Evolutionary conservation across 2,329 filamentous ascomycete species (phyloP).

Genomic region (Exutisphaerella laricina): DNA sequence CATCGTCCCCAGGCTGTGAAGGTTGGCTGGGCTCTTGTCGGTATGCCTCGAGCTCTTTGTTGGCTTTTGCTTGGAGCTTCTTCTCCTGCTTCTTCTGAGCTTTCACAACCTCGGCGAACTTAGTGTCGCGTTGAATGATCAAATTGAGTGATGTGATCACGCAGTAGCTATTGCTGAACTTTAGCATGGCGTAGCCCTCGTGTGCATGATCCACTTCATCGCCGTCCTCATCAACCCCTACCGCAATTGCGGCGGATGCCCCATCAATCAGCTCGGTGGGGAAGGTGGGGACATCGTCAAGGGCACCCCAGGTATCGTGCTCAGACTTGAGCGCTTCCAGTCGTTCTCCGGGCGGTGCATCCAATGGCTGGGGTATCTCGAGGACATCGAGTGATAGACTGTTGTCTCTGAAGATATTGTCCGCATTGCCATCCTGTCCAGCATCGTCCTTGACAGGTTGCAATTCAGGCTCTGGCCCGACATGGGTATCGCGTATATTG

Average conservation of each 20-base stretch:
- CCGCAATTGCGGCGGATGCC: slow-evolving; percentile 4
- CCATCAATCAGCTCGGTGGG: not conserved
- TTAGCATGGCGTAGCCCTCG: slow-evolving; percentile 57
- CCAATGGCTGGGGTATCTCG: not conserved
- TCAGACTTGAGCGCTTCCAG: not conserved
- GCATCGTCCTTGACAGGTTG: not conserved
- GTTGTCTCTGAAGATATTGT: not conserved
- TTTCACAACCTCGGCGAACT: slow-evolving; percentile 17
- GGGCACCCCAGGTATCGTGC: not conserved
- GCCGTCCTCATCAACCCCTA: slow-evolving; percentile 9
- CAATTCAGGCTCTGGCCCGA: not conserved
- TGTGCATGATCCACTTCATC: slow-evolving; percentile 11
- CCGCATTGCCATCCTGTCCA: not conserved
- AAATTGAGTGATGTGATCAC: slow-evolving; percentile 72
- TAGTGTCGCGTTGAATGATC: slow-evolving; percentile 62
- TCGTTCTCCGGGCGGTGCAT: not conserved
- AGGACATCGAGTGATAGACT: not conserved
- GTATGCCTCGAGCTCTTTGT: slow-evolving; percentile 23
- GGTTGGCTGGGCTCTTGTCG: slow-evolving; percentile 27
- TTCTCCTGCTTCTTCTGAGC: slow-evolving; percentile 17
- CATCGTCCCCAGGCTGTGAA: slow-evolving; percentile 24
- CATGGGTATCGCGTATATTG: slow-evolving; percentile 16
- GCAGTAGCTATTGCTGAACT: slow-evolving; percentile 70
- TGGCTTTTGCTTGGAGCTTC: slow-evolving; percentile 12
- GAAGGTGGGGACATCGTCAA: not conserved